Base-by-base conservation (phyloP, 2,329 filamentous ascomycete genomes). In the Clarireedia monteithiana region DNA sequence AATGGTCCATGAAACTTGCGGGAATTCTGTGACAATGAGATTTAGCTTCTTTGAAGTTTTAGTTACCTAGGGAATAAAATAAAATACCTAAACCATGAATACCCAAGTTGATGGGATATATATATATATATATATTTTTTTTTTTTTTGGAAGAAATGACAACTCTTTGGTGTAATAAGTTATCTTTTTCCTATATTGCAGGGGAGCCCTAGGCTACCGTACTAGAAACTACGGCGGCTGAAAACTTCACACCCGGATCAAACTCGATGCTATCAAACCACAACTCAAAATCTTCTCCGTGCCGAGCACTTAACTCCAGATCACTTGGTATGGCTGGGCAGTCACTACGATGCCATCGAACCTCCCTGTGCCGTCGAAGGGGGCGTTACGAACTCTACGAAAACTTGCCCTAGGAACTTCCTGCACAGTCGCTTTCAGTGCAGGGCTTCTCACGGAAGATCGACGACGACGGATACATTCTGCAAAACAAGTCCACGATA, bases 371-470 rank as follows among this genome's bases (percentile, higher is more conserved):
- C 79, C 78, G 48, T 81, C 80, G 39, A 77, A 78, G 69, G 76
- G 77, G 58, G 78, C 76, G 57, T 73, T 82, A 60, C 75, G 78
- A 67, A 75, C 78, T 57, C 75, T 83, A 38, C 77, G 78, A 59
- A 76, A 78, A 60, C 73, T 82, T 57, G 74, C 80, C 55, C 68
- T 83, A 15, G 80, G 79, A 50, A 82, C 79, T 2, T 80, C 79
- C 7, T 82, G 78, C 64, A 81, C 79, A 44, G 73, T 82, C 55
- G 74, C 76, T 50, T 59, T 70, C 58, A 63, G 63, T 15, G 59
- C 64, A 46, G 68, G 66, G 6, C 66, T 80, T 26, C 70, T 83
- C 55, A 73, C 80, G 56, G 79, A 83, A 67, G 80, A 83, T 67
- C 77, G 78, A 48, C 74, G 79, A 58, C 77, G 78, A 56, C 75